Conservation (phyloP, 2,329 filamentous ascomycete genomes). For the Calonectria hawksworthii region DNA sequence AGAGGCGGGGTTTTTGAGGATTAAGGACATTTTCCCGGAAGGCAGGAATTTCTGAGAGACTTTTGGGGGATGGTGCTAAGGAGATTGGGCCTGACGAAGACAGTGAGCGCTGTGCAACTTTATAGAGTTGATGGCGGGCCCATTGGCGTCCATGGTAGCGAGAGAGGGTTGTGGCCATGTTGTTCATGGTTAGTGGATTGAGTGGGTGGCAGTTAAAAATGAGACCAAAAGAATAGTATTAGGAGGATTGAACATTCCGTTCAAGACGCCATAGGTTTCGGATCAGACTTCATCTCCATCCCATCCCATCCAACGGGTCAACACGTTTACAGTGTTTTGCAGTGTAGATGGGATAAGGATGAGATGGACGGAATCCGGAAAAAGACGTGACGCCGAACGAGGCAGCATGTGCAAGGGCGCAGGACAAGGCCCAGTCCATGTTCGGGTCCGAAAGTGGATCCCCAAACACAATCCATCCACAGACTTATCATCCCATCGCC, state of each 20-base stretch:
- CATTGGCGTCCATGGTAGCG: conserved; percentile 24
- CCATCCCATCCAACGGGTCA: background rate
- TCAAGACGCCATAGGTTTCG: conserved; percentile 39
- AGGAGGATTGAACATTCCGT: background rate
- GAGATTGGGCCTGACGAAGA: conserved; percentile 22
- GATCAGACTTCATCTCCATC: background rate
- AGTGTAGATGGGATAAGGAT: background rate
- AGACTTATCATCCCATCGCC: conserved; percentile 32
- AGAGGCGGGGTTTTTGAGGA: conserved; percentile 62
- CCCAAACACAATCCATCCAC: conserved; percentile 24
- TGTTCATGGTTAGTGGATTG: conserved; percentile 29
- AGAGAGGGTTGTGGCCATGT: background rate
- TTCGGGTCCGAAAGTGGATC: conserved; percentile 1
- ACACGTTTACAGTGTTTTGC: background rate
- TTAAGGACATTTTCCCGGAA: conserved; percentile 70
- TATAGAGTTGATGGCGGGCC: conserved; percentile 34
- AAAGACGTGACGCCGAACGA: background rate
- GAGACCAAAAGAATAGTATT: background rate
- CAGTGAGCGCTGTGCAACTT: conserved; percentile 18
- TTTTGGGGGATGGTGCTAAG: conserved; percentile 25
- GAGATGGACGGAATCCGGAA: background rate
- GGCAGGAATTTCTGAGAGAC: conserved; percentile 50
- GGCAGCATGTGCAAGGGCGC: background rate
- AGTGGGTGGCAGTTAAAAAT: background rate
- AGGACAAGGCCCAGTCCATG: background rate